These are phyloP conservation scores for Zoysia pacifica DNA, from an alignment of 176 grass and related monocot genomes.

Conservation along the genomic window DNA sequence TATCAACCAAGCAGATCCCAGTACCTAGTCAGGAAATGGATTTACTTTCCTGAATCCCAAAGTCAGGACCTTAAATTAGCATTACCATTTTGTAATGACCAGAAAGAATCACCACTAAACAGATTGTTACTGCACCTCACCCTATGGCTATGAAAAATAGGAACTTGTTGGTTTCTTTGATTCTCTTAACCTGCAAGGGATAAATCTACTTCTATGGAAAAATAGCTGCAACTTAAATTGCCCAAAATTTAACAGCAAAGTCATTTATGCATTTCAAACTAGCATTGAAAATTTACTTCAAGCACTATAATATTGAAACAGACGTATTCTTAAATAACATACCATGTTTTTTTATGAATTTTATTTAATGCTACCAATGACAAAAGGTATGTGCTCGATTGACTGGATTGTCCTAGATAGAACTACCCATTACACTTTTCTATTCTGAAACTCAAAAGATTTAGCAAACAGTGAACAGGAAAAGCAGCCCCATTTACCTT, in stretches of 20 bases:
- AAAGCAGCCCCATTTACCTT: constrained; percentile 46
- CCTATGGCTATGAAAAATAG: not conserved
- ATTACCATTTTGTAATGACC: not conserved
- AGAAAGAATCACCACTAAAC: not conserved
- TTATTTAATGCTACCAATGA: not conserved
- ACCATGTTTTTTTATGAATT: not conserved
- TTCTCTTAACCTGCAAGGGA: not conserved
- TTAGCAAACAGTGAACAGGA: not conserved
- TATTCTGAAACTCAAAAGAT: not conserved
- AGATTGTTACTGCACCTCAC: not conserved
- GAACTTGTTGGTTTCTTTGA: not conserved
- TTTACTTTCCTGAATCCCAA: not conserved
- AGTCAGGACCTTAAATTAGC: not conserved
- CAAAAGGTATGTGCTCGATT: not conserved
- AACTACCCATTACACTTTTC: not conserved
- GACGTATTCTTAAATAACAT: not conserved
- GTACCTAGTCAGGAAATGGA: not conserved
- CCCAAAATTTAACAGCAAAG: not conserved
- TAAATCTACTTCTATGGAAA: not conserved
- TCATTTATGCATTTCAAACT: not conserved
- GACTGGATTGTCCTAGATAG: not conserved
- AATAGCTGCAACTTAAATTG: not conserved
- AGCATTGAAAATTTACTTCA: not conserved
- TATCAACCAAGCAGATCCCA: not conserved
- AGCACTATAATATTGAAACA: not conserved